Conservation (phyloP, 352 stramenopile genomes). For the Globisporangium paroecandrum region DNA sequence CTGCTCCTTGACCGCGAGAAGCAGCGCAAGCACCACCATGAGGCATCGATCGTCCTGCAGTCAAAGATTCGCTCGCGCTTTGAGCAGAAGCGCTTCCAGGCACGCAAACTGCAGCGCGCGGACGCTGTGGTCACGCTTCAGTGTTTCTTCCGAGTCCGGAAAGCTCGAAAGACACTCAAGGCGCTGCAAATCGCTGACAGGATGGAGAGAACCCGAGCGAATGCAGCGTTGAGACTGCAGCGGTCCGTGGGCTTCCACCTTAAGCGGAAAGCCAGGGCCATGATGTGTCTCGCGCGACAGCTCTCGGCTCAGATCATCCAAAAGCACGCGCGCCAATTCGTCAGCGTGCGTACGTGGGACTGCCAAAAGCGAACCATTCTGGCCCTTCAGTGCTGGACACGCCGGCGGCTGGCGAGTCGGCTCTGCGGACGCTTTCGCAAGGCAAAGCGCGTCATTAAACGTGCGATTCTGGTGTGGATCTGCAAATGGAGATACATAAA, state of each 20-base stretch:
- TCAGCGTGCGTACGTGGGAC: slow-evolving; percentile 12
- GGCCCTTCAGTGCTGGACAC: slow-evolving; percentile 41
- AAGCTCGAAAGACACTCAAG: slow-evolving; percentile 18
- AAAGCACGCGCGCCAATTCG: slow-evolving; percentile 37
- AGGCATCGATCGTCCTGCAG: slow-evolving; percentile 61
- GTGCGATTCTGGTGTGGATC: slow-evolving; percentile 22
- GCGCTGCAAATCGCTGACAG: slow-evolving; percentile 20
- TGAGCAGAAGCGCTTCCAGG: slow-evolving; percentile 64
- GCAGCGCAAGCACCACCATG: slow-evolving; percentile 28
- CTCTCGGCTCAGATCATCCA: slow-evolving; percentile 51
- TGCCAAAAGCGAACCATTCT: slow-evolving; percentile 16
- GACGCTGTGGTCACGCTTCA: slow-evolving; percentile 40
- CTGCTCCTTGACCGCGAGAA: slow-evolving; percentile 35
- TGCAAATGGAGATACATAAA: slow-evolving; percentile 20
- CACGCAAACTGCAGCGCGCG: slow-evolving; percentile 37
- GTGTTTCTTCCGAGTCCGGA: slow-evolving; percentile 27
- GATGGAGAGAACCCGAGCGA: background rate
- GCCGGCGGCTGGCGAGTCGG: slow-evolving; percentile 19
- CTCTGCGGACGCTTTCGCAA: slow-evolving; percentile 10
- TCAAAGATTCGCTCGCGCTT: slow-evolving; percentile 48
- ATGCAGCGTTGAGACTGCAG: slow-evolving; percentile 32
- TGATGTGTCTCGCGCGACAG: slow-evolving; percentile 30
- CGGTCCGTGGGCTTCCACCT: slow-evolving; percentile 38
- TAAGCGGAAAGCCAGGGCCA: slow-evolving; percentile 28
- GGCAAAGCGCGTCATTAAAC: slow-evolving; percentile 16